Conservation (phyloP, 208 protist species). For the Phytomonas sp. region DNA sequence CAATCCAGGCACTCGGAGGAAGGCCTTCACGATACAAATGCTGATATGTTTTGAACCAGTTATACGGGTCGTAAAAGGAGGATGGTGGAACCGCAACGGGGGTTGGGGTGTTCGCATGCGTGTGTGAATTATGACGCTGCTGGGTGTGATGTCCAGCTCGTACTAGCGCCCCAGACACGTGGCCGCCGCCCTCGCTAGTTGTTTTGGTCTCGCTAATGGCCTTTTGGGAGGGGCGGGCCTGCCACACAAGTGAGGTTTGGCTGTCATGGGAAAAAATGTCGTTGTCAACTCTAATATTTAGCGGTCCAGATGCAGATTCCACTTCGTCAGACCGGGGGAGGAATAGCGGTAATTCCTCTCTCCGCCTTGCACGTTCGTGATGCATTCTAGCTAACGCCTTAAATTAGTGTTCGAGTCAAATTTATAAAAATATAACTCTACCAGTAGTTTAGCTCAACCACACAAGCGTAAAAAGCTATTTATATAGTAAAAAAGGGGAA, state of each 20-base stretch:
- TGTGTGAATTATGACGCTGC: not conserved
- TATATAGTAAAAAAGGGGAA: not conserved
- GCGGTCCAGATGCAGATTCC: not conserved
- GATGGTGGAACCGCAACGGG: constrained; percentile 15
- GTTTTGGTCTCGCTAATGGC: not conserved
- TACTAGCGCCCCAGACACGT: constrained; percentile 3
- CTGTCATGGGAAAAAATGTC: not conserved
- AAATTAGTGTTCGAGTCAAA: not conserved
- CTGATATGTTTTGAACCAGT: constrained; percentile 31
- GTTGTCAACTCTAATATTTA: not conserved
- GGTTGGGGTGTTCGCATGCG: not conserved
- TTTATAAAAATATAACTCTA: not conserved
- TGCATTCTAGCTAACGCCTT: not conserved
- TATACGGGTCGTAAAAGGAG: constrained; percentile 32
- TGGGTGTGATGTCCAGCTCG: constrained; percentile 1
- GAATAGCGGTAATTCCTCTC: not conserved
- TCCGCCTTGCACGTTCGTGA: not conserved
- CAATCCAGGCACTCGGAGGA: constrained; percentile 28
- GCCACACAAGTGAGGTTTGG: not conserved
- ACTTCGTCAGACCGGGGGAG: not conserved
- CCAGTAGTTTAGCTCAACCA: not conserved
- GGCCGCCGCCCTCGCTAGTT: not conserved
- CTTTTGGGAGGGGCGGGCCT: not conserved
- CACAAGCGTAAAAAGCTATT: not conserved
- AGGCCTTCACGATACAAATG: constrained; percentile 18